These are phyloP conservation scores for Leucogyrophana mollusca DNA, from an alignment of 768 basidiomycete genomes.

Conservation along the genomic window DNA sequence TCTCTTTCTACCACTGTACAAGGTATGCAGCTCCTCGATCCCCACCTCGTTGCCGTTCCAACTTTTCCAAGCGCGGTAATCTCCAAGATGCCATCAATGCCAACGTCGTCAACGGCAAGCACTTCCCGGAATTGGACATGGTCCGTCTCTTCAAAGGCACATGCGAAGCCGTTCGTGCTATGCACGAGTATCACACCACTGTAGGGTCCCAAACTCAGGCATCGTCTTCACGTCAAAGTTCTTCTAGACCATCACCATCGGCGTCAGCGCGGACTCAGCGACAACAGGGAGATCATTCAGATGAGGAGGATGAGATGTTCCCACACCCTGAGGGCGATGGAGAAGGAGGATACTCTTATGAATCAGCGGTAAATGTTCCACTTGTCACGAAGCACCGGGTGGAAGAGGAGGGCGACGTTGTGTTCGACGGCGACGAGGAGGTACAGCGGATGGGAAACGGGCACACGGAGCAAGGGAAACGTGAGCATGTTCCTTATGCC, in stretches of 20 bases:
- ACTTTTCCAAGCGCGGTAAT: slow-evolving; percentile 68
- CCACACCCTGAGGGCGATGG: slow-evolving; percentile 75
- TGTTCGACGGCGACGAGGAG: slow-evolving; percentile 85
- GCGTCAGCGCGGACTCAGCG: slow-evolving; percentile 18
- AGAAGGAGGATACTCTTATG: slow-evolving; percentile 76
- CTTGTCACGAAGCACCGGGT: slow-evolving; percentile 53
- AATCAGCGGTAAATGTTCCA: slow-evolving; percentile 49
- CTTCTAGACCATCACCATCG: slow-evolving; percentile 12
- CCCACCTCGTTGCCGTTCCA: slow-evolving; percentile 7
- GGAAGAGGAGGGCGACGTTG: slow-evolving; percentile 56
- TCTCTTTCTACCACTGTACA: slow-evolving; percentile 92
- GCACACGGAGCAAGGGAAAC: slow-evolving; percentile 33
- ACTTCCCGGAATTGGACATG: slow-evolving; percentile 87
- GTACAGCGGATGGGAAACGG: slow-evolving; percentile 40
- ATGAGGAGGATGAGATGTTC: slow-evolving; percentile 64
- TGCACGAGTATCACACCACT: slow-evolving; percentile 83
- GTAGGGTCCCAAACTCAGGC: slow-evolving; percentile 20
- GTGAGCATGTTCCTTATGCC: slow-evolving; percentile 82
- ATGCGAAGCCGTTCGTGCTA: slow-evolving; percentile 89
- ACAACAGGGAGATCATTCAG: slow-evolving; percentile 31
- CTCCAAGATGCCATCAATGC: slow-evolving; percentile 93
- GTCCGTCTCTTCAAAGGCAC: slow-evolving; percentile 90
- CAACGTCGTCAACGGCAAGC: slow-evolving; percentile 77
- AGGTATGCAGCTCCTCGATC: slow-evolving; percentile 43
- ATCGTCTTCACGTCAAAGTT: slow-evolving; percentile 11